These are phyloP conservation scores for Zymoseptoria tritici DNA, from an alignment of 2,329 filamentous ascomycete genomes.

Conservation along the genomic window DNA sequence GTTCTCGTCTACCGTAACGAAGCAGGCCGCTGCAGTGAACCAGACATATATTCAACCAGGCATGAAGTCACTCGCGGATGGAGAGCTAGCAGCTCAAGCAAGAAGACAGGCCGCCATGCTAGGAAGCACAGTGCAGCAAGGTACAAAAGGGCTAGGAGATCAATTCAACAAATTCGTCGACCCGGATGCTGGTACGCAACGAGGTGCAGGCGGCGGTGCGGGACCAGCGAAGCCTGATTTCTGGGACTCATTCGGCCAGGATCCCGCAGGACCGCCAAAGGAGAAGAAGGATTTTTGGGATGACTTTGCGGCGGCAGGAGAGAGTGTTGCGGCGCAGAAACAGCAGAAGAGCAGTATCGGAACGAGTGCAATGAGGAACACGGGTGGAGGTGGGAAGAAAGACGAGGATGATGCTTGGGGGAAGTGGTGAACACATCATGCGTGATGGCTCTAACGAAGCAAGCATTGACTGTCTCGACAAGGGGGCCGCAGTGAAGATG, in stretches of 20 bases:
- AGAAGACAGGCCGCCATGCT: constrained; percentile 43
- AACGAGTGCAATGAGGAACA: constrained; percentile 54
- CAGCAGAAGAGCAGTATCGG: constrained; percentile 46
- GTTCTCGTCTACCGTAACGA: constrained; percentile 80
- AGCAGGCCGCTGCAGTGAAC: constrained; percentile 86
- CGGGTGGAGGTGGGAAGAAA: constrained; percentile 28
- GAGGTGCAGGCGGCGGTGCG: constrained; percentile 24
- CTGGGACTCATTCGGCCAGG: constrained; percentile 81
- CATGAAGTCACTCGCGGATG: constrained; percentile 67
- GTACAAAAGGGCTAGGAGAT: constrained; percentile 68
- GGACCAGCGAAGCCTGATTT: constrained; percentile 70
- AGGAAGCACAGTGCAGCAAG: constrained; percentile 55
- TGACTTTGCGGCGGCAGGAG: constrained; percentile 35
- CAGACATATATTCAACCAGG: constrained; percentile 88
- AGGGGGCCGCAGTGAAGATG: too few relatives aligned
- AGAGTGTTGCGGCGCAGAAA: constrained; percentile 28
- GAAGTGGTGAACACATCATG: constrained; percentile 37
- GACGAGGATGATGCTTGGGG: constrained; percentile 53
- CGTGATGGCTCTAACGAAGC: not conserved
- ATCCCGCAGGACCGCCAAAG: constrained; percentile 44
- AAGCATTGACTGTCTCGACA: too few relatives aligned
- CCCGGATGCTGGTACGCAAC: constrained; percentile 18
- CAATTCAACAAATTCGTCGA: constrained; percentile 84
- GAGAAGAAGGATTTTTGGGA: constrained; percentile 51
- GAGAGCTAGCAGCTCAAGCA: constrained; percentile 50